phyloP scores from a whole-genome alignment of 2,329 filamentous ascomycete genomes.

The Podosphaera leucotricha region DNA sequence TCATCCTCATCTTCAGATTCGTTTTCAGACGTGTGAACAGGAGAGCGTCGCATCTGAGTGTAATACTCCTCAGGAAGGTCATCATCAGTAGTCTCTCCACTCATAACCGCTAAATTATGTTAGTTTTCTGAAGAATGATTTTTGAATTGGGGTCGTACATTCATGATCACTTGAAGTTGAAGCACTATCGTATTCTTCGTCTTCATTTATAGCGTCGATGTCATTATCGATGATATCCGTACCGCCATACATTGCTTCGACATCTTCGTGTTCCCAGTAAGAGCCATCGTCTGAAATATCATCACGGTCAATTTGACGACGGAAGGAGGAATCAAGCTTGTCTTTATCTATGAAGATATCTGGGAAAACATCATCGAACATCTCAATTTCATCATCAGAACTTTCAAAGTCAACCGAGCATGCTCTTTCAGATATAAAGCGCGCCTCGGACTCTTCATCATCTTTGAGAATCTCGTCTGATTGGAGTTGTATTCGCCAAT shows the following conservation, averaged over 20 bases:
- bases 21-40: conserved; percentile 15
- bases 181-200: conserved; percentile 11
- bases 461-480: conserved; percentile 1
- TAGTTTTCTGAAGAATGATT: conserved; percentile 18
- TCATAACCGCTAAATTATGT: conserved; percentile 28
- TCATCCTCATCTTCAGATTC: conserved; percentile 13
- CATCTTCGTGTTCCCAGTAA: conserved; percentile 5
- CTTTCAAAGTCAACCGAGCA: conserved; percentile 47
- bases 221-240: conserved; percentile 2
- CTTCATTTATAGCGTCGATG: conserved; percentile 1
- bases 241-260: not conserved
- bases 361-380: conserved; percentile 45
- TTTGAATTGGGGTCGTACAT: conserved; percentile 24
- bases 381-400: conserved; percentile 35
- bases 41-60: not conserved
- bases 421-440: not conserved
- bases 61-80: conserved; percentile 21
- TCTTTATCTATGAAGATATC: conserved; percentile 60
- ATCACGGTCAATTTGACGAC: conserved; percentile 51
- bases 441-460: not conserved
- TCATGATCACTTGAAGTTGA: conserved; percentile 29
- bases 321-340: conserved; percentile 46
- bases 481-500: not conserved
- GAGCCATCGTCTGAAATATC: conserved; percentile 16
- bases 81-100: conserved; percentile 33